Evolutionary conservation across 2,329 filamentous ascomycete species (phyloP), one percentile per base, ranked within the genome.

Genomic region (Penicillium digitatum): DNA sequence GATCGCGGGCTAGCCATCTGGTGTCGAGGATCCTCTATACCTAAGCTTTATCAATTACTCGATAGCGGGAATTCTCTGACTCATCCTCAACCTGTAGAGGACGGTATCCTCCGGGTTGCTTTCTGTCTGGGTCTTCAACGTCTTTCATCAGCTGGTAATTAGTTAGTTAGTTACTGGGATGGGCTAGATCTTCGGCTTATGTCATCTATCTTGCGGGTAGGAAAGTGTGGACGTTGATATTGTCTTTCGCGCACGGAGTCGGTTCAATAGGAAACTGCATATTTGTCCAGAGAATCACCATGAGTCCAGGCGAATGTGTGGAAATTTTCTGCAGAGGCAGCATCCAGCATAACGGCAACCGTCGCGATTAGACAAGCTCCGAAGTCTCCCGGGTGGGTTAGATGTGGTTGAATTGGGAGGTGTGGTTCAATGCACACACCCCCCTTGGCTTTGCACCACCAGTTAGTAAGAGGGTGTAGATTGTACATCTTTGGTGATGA

Each of bases 1-100:
- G 22, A 35, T 73, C 71, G 1, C 51, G 56, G 31, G 71, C 69
- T 20, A 75, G 68, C 70, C 69, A 75, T 29, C 62, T 60, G 5
- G 70, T 74, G 70, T 74, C 5, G 72, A 74, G 54, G 62, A 62
- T 38, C 40, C 47, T 45, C 59, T 59, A 32, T 57, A 52, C 0
- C 59, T 58, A 27, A 63, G 55, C 27, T 64, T 64, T 63, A 16
- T 59, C 20, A 52, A 59, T 46, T 10, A 58, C 14, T 31, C 37
- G 48, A 43, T 61, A 63, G 3, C 54, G 56, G 45, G 57, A 54
- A 16, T 56, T 32, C 39, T 52, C 18, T 5, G 61, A 16, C 5
- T 47, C 8, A 22, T 60, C 55, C 1, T 58, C 56, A 16, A 63
- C 42, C 10, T 52, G 6, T 16, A 59, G 8, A 10, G 50, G 56